Percentiles rank a stretch among this genome's conserved stretches.
Conservation (phyloP, 805 yeast species). For the Hanseniaspora mollemarum region DNA sequence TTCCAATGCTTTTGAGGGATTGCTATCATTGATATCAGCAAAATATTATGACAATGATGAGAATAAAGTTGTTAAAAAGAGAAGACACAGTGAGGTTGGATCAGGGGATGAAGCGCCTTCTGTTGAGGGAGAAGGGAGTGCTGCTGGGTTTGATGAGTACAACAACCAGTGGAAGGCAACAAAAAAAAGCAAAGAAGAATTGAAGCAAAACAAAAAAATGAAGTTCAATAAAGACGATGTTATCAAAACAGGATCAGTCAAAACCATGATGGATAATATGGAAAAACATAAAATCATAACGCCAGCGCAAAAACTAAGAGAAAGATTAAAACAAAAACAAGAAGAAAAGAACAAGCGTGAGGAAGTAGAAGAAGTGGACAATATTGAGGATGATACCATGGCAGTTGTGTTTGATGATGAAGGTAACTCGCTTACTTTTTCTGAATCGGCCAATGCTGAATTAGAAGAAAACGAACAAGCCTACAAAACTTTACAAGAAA, state of each 20-base stretch:
- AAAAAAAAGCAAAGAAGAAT: conserved; percentile 59
- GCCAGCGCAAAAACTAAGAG: conserved; percentile 17
- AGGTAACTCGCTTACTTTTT: conserved; percentile 39
- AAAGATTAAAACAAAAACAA: conserved; percentile 17
- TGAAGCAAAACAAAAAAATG: conserved; percentile 47
- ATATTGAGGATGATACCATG: conserved; percentile 29
- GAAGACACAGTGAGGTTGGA: conserved; percentile 30
- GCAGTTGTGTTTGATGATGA: conserved; percentile 59
- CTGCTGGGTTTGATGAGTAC: conserved; percentile 9
- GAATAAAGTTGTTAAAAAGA: conserved; percentile 33
- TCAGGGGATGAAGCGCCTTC: background rate
- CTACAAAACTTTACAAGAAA: conserved; percentile 10
- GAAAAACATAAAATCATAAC: conserved; percentile 17
- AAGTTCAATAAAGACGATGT: conserved; percentile 61
- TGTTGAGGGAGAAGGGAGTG: background rate
- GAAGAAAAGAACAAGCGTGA: conserved; percentile 22
- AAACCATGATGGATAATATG: conserved; percentile 20
- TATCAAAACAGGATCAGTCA: conserved; percentile 18
- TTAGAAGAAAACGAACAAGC: conserved; percentile 8
- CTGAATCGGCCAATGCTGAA: conserved; percentile 9
- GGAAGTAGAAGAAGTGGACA: conserved; percentile 20
- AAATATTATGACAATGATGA: conserved; percentile 84
- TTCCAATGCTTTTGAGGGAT: conserved; percentile 75
- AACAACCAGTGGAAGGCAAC: conserved; percentile 73
- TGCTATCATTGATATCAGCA: conserved; percentile 84